Evolutionary conservation across 805 yeast species (phyloP).

Genomic region (Teunomyces lycoperdinae): DNA sequence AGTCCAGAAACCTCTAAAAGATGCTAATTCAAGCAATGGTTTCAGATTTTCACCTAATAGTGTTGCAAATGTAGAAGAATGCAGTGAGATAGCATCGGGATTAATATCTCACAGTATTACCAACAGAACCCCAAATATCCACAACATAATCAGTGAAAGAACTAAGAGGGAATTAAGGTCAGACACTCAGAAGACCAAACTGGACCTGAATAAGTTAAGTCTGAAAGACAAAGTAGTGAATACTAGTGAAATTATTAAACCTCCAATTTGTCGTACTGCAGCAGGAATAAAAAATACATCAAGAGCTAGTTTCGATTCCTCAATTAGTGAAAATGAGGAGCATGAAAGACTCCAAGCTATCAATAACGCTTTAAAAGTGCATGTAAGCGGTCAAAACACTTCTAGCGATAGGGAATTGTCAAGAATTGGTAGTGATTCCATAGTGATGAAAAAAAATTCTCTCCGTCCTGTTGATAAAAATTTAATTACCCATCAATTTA

Average conservation of each 20-base stretch:
- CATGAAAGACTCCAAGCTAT: not conserved
- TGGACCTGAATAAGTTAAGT: too few species aligned
- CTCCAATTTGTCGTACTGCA: not conserved
- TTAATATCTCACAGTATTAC: not conserved
- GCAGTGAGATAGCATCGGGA: not conserved
- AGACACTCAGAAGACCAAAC: too few species aligned
- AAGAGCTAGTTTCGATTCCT: not conserved
- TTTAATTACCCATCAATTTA: not conserved
- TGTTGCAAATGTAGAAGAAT: not conserved
- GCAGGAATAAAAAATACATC: not conserved
- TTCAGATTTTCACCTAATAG: not conserved
- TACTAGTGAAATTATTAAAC: not conserved
- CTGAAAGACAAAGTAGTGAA: not conserved
- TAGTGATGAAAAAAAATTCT: not conserved
- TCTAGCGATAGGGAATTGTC: not conserved
- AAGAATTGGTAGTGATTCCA: not conserved
- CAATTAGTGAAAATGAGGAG: not conserved
- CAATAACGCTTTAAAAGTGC: too few species aligned
- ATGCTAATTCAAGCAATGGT: not conserved
- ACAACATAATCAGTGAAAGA: not conserved
- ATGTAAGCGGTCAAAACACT: not conserved
- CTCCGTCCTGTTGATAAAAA: not conserved
- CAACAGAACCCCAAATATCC: not conserved
- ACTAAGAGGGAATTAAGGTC: too few species aligned
- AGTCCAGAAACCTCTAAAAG: not conserved